Conservation (phyloP, 495 filamentous ascomycete genomes). For the Neurospora sp. region DNA sequence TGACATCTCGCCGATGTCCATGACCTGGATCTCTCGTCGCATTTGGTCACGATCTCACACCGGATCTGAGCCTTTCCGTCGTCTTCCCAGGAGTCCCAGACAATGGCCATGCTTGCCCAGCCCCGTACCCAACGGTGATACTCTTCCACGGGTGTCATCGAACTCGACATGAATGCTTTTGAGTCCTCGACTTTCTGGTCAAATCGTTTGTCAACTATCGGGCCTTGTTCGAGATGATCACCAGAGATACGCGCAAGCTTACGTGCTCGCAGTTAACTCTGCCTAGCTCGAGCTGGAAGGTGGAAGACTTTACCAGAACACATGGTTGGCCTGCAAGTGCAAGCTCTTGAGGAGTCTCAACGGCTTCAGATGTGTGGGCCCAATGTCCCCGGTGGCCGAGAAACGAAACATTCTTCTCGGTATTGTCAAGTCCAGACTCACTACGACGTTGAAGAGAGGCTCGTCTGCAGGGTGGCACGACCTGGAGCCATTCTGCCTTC, state of each 20-base stretch:
- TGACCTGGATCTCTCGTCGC: background rate
- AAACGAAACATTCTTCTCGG: background rate
- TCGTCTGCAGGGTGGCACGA: background rate
- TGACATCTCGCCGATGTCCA: background rate
- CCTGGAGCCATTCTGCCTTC: background rate
- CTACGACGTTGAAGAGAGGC: background rate
- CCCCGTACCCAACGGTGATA: background rate
- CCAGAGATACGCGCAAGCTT: background rate
- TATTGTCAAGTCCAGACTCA: background rate
- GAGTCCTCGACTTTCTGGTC: background rate
- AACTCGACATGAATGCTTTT: background rate
- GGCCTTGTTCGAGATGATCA: background rate
- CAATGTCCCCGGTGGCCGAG: background rate
- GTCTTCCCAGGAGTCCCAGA: background rate
- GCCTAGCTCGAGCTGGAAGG: background rate
- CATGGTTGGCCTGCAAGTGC: background rate
- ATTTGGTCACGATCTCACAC: slow-evolving; percentile 6
- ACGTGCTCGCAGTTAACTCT: background rate
- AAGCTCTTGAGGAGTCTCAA: background rate
- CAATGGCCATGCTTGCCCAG: background rate
- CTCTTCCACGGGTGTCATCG: background rate
- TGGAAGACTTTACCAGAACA: background rate
- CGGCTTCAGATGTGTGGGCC: background rate
- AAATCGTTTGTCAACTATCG: background rate
- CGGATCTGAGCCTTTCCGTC: slow-evolving; percentile 8